Evolutionary conservation across 805 yeast species (phyloP).

Genomic region (Saccharomycopsis amapae): DNA sequence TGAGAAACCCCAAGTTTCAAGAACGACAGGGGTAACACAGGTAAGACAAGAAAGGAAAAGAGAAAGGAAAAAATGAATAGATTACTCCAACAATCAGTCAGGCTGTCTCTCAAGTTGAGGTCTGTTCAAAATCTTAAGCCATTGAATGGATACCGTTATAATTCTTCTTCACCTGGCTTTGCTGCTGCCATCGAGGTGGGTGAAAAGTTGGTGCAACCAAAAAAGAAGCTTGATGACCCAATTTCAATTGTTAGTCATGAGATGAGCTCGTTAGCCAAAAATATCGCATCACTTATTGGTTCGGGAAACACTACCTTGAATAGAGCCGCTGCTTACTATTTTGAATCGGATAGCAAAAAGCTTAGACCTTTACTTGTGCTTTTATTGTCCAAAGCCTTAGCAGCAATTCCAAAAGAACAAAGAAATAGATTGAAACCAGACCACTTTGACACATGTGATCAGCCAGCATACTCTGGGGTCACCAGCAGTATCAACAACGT

Average conservation of each 20-base stretch:
- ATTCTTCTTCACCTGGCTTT: constrained; percentile 28
- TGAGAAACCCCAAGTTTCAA: no score
- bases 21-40: neutral
- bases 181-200: constrained; percentile 63
- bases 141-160: neutral
- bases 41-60: neutral
- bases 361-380: constrained; percentile 87
- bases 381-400: constrained; percentile 71
- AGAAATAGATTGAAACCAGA: constrained; percentile 61
- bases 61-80: neutral
- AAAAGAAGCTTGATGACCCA: constrained; percentile 63
- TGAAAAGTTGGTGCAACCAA: constrained; percentile 65
- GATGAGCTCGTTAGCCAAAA: constrained; percentile 81
- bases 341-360: constrained; percentile 94
- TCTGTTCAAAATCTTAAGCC: neutral
- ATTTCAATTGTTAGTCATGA: constrained; percentile 86
- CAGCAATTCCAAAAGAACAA: constrained; percentile 61
- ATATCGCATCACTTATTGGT: constrained; percentile 81
- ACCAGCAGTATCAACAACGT: constrained; percentile 47
- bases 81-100: neutral
- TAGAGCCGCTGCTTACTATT: constrained; percentile 88
- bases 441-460: constrained; percentile 56
- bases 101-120: neutral
- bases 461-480: constrained; percentile 48
- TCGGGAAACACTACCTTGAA: constrained; percentile 91